Base-by-base conservation (phyloP, 805 yeast genomes). In the Isabelozyma gotoi region DNA sequence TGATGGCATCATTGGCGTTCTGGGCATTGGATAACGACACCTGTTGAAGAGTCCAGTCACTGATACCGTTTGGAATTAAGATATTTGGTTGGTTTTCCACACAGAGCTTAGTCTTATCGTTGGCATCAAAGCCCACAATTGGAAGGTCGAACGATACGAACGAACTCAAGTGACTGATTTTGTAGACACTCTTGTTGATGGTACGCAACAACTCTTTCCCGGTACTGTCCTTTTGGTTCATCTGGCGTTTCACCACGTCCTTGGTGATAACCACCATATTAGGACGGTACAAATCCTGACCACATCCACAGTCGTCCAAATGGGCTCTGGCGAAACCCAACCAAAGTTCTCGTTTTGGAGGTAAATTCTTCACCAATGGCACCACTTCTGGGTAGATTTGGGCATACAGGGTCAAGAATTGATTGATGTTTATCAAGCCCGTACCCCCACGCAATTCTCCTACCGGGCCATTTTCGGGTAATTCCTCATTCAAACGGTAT, bases 271-370 rank as follows among this genome's bases (percentile, higher is more conserved):
- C 56, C 7, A 67, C 68, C 42, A 71, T 41, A 46, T 71, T 71
- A 12, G 75, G 75, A 32, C 76, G 51, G 48, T 70, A 70, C 55
- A 68, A 59, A 18, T 55, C 56, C n/a, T 47, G 44, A 11, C 73
- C 73, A 51, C 76, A 71, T 2, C 74, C 75, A 55, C 76, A 71
- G 3, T 46, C 43, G 20, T 50, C 47, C 11, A 70, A 44, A 42
- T 71, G 74, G 3, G 74, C 73, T 39, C 74, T 49, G 4, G 74
- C 72, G 46, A 70, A 63, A 2, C 73, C 73, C 3, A 67, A 41
- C 68, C 68, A 69, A 5, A 69, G 52, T 44, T 68, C 71, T 37
- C 71, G 45, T 4, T 57, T 55, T 11, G 36, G 34, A 4, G 64
- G 62, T 1, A 64, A 49, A 19, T 39, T 36, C 3, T 40, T 42